These are phyloP conservation scores for Coniella lustricola DNA, from an alignment of 2,329 filamentous ascomycete genomes.

Conservation along the genomic window DNA sequence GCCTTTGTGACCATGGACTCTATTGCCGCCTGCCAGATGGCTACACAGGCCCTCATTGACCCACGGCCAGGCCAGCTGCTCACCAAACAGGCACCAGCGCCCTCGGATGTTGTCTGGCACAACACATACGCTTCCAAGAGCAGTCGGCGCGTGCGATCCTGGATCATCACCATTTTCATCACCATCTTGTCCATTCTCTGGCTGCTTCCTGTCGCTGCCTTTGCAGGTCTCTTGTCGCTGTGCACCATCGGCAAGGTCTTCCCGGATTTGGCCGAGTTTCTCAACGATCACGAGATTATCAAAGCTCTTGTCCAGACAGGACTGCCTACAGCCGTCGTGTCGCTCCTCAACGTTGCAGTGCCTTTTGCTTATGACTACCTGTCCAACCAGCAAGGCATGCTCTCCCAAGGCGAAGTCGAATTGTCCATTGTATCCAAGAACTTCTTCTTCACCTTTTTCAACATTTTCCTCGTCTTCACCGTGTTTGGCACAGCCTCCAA, in stretches of 20 bases:
- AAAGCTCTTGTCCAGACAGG: constrained; percentile 79
- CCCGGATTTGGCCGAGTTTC: constrained; percentile 59
- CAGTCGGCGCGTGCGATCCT: constrained; percentile 68
- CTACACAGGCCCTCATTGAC: constrained; percentile 88
- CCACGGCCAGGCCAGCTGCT: constrained; percentile 79
- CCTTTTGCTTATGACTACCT: constrained; percentile 94
- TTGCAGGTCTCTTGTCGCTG: constrained; percentile 74
- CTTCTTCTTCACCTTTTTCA: constrained; percentile 99
- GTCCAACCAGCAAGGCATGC: constrained; percentile 86
- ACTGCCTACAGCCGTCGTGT: constrained; percentile 76
- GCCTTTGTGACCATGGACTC: constrained; percentile 98
- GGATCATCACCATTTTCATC: constrained; percentile 79
- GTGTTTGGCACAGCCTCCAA: constrained; percentile 75
- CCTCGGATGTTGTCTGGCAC: constrained; percentile 87
- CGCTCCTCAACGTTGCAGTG: constrained; percentile 79
- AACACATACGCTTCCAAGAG: constrained; percentile 81
- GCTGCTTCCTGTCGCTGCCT: constrained; percentile 71
- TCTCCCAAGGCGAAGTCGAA: constrained; percentile 90
- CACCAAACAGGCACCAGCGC: constrained; percentile 79
- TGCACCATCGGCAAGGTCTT: constrained; percentile 71
- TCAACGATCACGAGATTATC: constrained; percentile 62
- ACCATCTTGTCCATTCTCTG: constrained; percentile 79
- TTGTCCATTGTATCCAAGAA: constrained; percentile 95
- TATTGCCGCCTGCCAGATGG: constrained; percentile 88
- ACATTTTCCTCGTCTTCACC: constrained; percentile 93